These are phyloP conservation scores for Thermoascus crustaceus DNA, from an alignment of 2,329 filamentous ascomycete species.

Conservation along the genomic window DNA sequence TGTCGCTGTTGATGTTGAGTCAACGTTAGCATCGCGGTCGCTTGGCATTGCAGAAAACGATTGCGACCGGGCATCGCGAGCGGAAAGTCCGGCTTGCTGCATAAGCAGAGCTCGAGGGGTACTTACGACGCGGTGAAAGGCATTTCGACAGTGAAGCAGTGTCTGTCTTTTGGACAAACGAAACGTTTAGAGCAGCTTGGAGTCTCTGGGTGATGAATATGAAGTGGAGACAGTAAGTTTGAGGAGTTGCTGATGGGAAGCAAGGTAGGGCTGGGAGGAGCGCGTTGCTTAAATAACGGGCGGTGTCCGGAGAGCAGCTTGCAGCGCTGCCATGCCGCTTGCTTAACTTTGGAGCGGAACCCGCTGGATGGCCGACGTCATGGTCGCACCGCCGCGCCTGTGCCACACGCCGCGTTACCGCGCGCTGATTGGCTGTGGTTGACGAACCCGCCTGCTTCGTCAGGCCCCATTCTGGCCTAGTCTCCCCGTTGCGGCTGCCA, in stretches of 20 bases:
- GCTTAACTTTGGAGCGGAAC: slow-evolving; percentile 1
- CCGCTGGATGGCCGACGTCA: slow-evolving; percentile 7
- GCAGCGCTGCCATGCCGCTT: not conserved
- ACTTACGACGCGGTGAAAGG: slow-evolving; percentile 45
- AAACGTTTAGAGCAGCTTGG: too few relatives aligned
- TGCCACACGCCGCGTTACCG: slow-evolving; percentile 6
- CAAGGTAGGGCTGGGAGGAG: slow-evolving; percentile 3
- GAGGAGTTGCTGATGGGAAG: slow-evolving; percentile 1
- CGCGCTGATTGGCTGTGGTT: slow-evolving; percentile 4
- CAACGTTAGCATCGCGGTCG: not conserved
- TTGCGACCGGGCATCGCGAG: too few relatives aligned
- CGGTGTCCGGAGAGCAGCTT: slow-evolving; percentile 5
- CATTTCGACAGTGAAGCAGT: slow-evolving; percentile 32
- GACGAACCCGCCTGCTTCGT: too few relatives aligned
- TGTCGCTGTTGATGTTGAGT: slow-evolving; percentile 49
- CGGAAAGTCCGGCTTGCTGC: slow-evolving; percentile 3
- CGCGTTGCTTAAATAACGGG: slow-evolving; percentile 8
- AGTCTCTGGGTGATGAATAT: not conserved
- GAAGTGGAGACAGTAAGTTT: slow-evolving; percentile 1
- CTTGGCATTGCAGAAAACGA: too few relatives aligned
- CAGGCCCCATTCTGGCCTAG: slow-evolving; percentile 5
- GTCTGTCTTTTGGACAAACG: too few relatives aligned
- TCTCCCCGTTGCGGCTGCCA: not conserved
- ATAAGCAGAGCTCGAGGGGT: slow-evolving; percentile 6
- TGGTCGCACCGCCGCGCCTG: slow-evolving; percentile 6